phyloP scores from a whole-genome alignment of 2,329 filamentous ascomycete genomes.

The Diaporthe ilicicola region DNA sequence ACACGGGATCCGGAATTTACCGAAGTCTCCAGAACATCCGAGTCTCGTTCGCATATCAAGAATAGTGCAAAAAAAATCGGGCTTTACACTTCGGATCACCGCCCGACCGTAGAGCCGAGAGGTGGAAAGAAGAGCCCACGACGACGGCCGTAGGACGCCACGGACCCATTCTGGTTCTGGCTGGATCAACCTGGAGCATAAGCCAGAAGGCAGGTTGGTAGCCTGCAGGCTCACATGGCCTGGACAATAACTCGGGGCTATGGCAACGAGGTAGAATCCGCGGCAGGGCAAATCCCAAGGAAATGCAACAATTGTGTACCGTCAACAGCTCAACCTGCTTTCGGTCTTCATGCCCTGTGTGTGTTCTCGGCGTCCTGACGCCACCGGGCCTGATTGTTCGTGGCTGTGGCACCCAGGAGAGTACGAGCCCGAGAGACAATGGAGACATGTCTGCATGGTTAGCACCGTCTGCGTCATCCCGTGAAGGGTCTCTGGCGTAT shows the following conservation, averaged over 20 bases:
- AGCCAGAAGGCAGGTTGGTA: background rate
- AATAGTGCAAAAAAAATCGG: background rate
- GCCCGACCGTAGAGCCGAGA: no score
- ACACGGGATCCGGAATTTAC: conserved; percentile 12
- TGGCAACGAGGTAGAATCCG: background rate
- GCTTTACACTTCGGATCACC: background rate
- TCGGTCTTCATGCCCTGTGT: background rate
- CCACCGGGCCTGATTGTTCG: background rate
- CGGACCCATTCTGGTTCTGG: no score
- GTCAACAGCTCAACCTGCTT: background rate
- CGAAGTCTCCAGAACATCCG: background rate
- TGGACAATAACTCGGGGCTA: background rate
- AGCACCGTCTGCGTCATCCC: conserved; percentile 17
- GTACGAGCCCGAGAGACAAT: background rate
- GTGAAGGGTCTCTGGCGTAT: background rate
- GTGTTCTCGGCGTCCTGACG: background rate
- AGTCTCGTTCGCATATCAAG: background rate
- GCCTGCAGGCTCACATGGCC: background rate
- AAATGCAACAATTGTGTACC: background rate
- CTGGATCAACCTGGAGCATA: background rate
- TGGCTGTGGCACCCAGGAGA: background rate
- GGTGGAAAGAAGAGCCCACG: background rate
- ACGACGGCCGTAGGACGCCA: background rate
- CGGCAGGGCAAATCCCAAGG: background rate
- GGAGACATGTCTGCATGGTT: conserved; percentile 4